Evolutionary conservation across 2,329 filamentous ascomycete species (phyloP).

Genomic region (Aspergillus pseudoviridinutans): DNA sequence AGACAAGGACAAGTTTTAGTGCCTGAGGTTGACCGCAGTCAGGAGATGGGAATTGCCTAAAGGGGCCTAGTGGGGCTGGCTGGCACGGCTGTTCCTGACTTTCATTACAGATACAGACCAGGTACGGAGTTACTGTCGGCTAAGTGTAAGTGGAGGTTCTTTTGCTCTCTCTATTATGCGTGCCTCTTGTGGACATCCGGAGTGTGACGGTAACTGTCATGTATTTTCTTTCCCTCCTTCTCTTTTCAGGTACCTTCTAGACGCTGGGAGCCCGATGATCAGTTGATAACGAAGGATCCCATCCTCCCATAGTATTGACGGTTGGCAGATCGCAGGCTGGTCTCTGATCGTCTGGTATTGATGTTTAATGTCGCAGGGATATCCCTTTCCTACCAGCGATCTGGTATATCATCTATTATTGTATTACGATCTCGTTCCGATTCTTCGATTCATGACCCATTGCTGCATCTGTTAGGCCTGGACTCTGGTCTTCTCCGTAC

Average conservation of each 20-base stretch:
- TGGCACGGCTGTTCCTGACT: conserved; percentile 13
- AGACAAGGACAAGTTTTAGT: background rate
- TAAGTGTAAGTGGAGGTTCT: background rate
- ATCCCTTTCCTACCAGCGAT: background rate
- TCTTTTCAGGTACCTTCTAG: background rate
- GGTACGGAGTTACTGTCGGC: too few species aligned
- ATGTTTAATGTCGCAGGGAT: background rate
- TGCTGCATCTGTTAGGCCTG: too few species aligned
- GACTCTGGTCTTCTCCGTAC: background rate
- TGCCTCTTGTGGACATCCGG: background rate
- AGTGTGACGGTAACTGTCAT: too few species aligned
- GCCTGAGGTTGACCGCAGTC: conserved; percentile 5
- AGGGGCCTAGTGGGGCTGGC: conserved; percentile 6
- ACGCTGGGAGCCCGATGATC: background rate
- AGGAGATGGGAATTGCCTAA: conserved; percentile 16
- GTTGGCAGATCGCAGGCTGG: background rate
- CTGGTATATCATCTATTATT: background rate
- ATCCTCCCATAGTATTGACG: background rate
- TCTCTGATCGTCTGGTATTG: background rate
- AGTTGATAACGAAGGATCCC: background rate
- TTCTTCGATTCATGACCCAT: too few species aligned
- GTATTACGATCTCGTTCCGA: too few species aligned
- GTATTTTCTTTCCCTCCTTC: conserved; percentile 4
- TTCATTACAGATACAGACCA: background rate
- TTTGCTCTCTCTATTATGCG: conserved; percentile 9